Conservation (phyloP, 1,284 basidiomycete species). For the Boletus austroedulis region DNA sequence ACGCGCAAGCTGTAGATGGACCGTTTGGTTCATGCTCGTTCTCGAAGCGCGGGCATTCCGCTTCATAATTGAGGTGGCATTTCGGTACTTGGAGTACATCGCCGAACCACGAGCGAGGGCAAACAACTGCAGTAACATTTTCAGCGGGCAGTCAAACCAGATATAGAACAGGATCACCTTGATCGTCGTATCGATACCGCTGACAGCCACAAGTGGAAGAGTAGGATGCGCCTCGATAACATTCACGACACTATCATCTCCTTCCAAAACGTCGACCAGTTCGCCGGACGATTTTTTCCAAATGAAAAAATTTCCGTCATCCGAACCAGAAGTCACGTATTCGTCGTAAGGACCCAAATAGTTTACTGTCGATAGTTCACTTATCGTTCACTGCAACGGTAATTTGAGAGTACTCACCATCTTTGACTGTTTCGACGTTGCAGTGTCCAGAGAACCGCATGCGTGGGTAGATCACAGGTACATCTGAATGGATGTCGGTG, state of each 20-base stretch:
- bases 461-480: conserved; percentile 70
- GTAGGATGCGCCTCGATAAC: conserved; percentile 84
- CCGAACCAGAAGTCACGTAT: conserved; percentile 83
- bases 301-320: conserved; percentile 84
- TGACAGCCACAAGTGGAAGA: conserved; percentile 78
- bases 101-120: conserved; percentile 52
- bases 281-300: conserved; percentile 73
- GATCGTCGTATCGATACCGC: conserved; percentile 86
- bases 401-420: conserved; percentile 55
- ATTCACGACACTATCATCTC: conserved; percentile 82
- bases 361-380: conserved; percentile 56
- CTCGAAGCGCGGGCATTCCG: conserved; percentile 44
- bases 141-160: neutral
- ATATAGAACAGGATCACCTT: conserved; percentile 54
- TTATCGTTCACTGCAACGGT: neutral
- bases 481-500: conserved; percentile 36
- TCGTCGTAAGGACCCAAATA: conserved; percentile 79
- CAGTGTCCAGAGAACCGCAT: conserved; percentile 68
- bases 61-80: conserved; percentile 53
- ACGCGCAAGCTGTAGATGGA: conserved; percentile 34
- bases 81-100: conserved; percentile 50
- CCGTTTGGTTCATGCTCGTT: conserved; percentile 16
- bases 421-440: conserved; percentile 88
- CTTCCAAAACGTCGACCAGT: conserved; percentile 78
- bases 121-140: conserved; percentile 54